phyloP scores from a whole-genome alignment of 2,329 filamentous ascomycete genomes.

The Nothophoma quercina region DNA sequence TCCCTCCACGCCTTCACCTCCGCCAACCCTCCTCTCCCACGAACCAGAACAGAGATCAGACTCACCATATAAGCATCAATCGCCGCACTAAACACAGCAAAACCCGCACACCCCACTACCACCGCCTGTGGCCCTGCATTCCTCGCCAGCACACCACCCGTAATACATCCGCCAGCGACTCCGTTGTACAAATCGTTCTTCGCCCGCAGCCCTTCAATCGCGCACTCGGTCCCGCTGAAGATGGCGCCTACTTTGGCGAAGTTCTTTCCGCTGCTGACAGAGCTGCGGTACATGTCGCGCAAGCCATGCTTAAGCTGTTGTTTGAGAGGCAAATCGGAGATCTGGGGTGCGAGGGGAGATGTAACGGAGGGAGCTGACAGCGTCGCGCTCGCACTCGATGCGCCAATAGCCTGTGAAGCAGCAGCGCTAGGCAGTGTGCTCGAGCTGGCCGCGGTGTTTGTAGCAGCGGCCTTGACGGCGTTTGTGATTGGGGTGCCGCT shows the following conservation, averaged over 20 bases:
- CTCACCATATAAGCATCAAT: conserved; percentile 85
- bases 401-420: conserved; percentile 45
- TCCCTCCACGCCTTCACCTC: too few species aligned
- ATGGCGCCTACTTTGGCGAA: conserved; percentile 93
- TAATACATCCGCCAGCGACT: conserved; percentile 85
- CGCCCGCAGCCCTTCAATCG: conserved; percentile 87
- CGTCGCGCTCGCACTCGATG: too few species aligned
- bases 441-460: conserved; percentile 53
- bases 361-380: conserved; percentile 36
- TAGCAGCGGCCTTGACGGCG: conserved; percentile 50
- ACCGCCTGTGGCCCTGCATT: conserved; percentile 90
- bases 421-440: conserved; percentile 33
- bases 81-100: conserved; percentile 89
- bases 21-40: too few species aligned
- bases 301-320: conserved; percentile 87
- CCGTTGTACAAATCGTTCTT: conserved; percentile 95
- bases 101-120: conserved; percentile 86
- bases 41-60: neutral
- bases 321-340: conserved; percentile 74
- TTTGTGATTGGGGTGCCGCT: conserved; percentile 40
- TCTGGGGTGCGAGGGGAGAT: conserved; percentile 41
- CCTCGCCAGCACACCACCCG: conserved; percentile 85
- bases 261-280: conserved; percentile 84
- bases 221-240: conserved; percentile 93
- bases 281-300: conserved; percentile 91